Evolutionary conservation across 768 basidiomycete genomes (phyloP).

Genomic region (Tylopilus sp.): DNA sequence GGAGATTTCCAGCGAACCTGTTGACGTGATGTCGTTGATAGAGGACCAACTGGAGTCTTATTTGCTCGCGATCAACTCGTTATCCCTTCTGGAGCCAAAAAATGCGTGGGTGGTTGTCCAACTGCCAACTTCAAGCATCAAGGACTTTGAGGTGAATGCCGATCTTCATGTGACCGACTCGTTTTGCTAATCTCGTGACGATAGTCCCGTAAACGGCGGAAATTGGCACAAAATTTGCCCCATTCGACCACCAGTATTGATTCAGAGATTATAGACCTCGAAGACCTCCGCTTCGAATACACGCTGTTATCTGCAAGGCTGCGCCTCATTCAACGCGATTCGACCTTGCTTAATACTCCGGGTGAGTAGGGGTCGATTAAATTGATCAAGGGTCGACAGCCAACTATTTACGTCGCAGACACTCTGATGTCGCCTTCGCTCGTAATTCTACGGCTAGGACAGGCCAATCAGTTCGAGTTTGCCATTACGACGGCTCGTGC

Average conservation of each 20-base stretch:
- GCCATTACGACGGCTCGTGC: constrained; percentile 76
- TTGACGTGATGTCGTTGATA: constrained; percentile 42
- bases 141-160: constrained; percentile 43
- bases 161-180: constrained; percentile 16
- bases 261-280: constrained; percentile 74
- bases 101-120: constrained; percentile 82
- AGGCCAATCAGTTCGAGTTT: constrained; percentile 72
- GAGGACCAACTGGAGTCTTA: constrained; percentile 79
- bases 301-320: constrained; percentile 74
- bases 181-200: constrained; percentile 16
- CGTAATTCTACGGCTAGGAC: constrained; percentile 74
- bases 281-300: constrained; percentile 78
- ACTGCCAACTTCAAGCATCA: constrained; percentile 42
- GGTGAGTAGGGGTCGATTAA: constrained; percentile 45
- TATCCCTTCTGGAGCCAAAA: constrained; percentile 76
- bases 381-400: constrained; percentile 8
- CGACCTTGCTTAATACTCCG: constrained; percentile 53
- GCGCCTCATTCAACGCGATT: constrained; percentile 67
- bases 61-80: constrained; percentile 82
- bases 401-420: constrained; percentile 38
- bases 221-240: constrained; percentile 72
- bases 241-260: constrained; percentile 63
- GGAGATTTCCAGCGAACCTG: constrained; percentile 34
- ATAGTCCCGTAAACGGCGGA: constrained; percentile 69
- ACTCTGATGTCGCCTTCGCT: constrained; percentile 54